These are phyloP conservation scores for Talaromyces funiculosus DNA, from an alignment of 2,329 filamentous ascomycete genomes.

Conservation along the genomic window DNA sequence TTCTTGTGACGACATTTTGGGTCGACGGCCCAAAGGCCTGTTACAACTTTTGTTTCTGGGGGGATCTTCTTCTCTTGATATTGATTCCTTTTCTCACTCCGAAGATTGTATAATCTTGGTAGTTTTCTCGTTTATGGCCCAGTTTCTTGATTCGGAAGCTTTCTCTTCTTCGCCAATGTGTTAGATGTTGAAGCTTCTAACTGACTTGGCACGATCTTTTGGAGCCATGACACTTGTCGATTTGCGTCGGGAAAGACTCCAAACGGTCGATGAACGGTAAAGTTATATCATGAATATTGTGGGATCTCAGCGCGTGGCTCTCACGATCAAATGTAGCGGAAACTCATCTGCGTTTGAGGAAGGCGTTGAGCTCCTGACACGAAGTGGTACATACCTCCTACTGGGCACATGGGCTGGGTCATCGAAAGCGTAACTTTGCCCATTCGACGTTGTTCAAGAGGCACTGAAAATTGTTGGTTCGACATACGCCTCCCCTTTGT, in stretches of 20 bases:
- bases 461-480: neutral
- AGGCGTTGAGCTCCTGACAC: neutral
- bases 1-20: too few relatives aligned
- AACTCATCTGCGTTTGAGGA: neutral
- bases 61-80: too few relatives aligned
- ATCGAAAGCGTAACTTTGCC: neutral
- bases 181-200: too few relatives aligned
- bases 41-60: too few relatives aligned
- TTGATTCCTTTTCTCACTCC: too few relatives aligned
- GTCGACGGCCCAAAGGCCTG: too few relatives aligned
- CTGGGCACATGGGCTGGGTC: neutral
- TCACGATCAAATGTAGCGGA: neutral
- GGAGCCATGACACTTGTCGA: neutral
- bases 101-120: too few relatives aligned
- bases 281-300: neutral
- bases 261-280: neutral
- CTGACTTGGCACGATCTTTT: neutral
- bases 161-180: too few relatives aligned
- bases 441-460: neutral
- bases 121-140: too few relatives aligned
- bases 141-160: too few relatives aligned
- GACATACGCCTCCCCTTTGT: neutral
- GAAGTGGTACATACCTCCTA: neutral
- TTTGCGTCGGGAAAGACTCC: neutral
- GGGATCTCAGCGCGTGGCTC: neutral